Evolutionary conservation across 2,329 filamentous ascomycete species (phyloP).

Genomic region (Neophaeococcomyces aloes): DNA sequence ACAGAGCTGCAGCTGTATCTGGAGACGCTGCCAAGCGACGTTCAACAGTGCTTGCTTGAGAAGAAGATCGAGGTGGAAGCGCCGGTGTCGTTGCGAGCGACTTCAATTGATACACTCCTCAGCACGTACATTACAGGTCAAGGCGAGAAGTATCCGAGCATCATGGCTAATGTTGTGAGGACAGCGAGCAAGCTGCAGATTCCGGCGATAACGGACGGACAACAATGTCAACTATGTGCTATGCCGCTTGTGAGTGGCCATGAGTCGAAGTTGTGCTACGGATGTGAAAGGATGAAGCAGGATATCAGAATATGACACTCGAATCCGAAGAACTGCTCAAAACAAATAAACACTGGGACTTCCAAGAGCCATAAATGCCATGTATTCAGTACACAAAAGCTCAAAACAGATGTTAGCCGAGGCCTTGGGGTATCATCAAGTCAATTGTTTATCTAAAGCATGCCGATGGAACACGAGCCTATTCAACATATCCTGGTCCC

Average conservation of each 20-base stretch:
- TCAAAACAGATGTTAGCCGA: too few species aligned
- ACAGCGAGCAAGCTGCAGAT: slow-evolving; percentile 70
- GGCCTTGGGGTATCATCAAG: too few species aligned
- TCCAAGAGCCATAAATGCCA: too few species aligned
- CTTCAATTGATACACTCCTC: slow-evolving; percentile 88
- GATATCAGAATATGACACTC: slow-evolving; percentile 15
- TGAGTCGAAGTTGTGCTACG: slow-evolving; percentile 37
- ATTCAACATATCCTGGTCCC: slow-evolving; percentile 46
- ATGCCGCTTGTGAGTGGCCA: slow-evolving; percentile 25
- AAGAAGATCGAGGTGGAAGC: slow-evolving; percentile 16
- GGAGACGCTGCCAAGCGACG: slow-evolving; percentile 30
- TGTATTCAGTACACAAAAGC: too few species aligned
- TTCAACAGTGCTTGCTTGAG: slow-evolving; percentile 25
- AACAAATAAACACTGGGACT: too few species aligned
- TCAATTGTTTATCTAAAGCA: slow-evolving; percentile 65
- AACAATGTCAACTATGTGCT: slow-evolving; percentile 46
- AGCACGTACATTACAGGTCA: slow-evolving; percentile 76
- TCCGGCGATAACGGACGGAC: slow-evolving; percentile 21
- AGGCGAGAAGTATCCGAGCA: slow-evolving; percentile 74
- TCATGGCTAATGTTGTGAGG: slow-evolving; percentile 89
- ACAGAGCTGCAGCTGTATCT: slow-evolving; percentile 66
- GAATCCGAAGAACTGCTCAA: too few species aligned
- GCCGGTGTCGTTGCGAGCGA: slow-evolving; percentile 48
- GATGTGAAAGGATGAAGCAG: slow-evolving; percentile 32
- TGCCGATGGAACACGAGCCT: slow-evolving; percentile 10